Percentiles rank a stretch among this genome's conserved stretches.
Conservation (phyloP, 306 rosid species). For the Lathyrus tuberosus region DNA sequence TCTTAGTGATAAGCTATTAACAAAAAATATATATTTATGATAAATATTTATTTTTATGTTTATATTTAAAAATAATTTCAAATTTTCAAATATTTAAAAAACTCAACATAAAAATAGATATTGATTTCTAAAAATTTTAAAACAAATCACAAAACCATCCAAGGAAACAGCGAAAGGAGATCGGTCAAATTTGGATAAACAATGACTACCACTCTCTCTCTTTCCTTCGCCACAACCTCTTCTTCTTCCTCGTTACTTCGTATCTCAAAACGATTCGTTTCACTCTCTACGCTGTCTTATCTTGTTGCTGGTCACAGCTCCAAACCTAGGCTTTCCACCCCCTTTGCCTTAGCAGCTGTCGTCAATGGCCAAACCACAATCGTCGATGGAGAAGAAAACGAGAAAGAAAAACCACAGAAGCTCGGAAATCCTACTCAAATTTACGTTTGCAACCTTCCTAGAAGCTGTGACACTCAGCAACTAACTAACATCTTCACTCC, state of each 20-base stretch:
- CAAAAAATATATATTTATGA: too few relatives aligned
- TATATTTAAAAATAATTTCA: too few relatives aligned
- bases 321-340: too few relatives aligned
- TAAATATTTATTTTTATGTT: too few relatives aligned
- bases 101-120: too few relatives aligned
- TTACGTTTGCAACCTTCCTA: constrained; percentile 71
- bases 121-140: too few relatives aligned
- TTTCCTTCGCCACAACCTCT: constrained; percentile 8
- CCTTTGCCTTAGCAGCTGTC: constrained; percentile 32
- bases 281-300: neutral
- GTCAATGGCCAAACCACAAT: constrained; percentile 30
- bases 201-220: neutral
- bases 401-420: constrained; percentile 23
- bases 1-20: too few relatives aligned
- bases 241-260: neutral
- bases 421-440: constrained; percentile 51
- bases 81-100: too few relatives aligned
- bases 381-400: neutral
- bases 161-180: too few relatives aligned
- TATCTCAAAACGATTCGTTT: neutral
- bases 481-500: constrained; percentile 59
- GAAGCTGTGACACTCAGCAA: constrained; percentile 55
- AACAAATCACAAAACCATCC: too few relatives aligned
- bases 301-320: neutral
- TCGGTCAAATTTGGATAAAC: neutral